Base-by-base conservation (phyloP, 2,329 filamentous ascomycete genomes). In the Aspergillus tamarii region DNA sequence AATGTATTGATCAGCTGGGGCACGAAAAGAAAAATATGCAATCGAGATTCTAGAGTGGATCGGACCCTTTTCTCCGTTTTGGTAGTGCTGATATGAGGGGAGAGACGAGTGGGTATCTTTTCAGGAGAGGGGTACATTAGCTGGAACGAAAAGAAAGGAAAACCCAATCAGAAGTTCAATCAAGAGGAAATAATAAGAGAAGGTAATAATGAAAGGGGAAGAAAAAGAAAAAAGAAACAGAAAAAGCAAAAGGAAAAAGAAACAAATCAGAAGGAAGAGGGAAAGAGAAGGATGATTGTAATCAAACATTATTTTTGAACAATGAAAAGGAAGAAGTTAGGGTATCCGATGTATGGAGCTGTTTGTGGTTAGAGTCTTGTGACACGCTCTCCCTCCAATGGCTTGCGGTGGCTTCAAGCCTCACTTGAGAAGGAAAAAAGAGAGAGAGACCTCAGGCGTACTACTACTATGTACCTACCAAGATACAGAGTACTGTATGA, bases 321-420 rank as follows among this genome's bases (percentile, higher is more conserved):
- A 39, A 55, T 55, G 52, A 55, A 54, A 36, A 54, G 32, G 50
- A 36, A 36, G 16, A 23, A 14, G 14, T 26, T 36, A 36, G 34
- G 34, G 39, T 19, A 41, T n/a, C 8, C 10, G 23, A 55, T 26
- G 52, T 55, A 39, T 55, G 52, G 52, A 26, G 19, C 52, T 39
- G 52, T 55, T 55, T 55, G n/a, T 39, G 21, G 52, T 55, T 55
- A 55, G 52, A 26, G 52, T 55, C 52, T 55, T 55, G 52, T 55
- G 52, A 55, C 52, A 55, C 52, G 11, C 21, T 55, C 52, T 26
- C 34, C 16, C 11, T 55, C 32, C 52, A 55, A 55, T 55, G 32
- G 34, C 52, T 39, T 39, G n/a, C 14, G 3, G 32, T 55, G 52
- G 52, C 52, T 55, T 55, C 52, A 55, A 55, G 52, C 52, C 52